These are phyloP conservation scores for Coemansia sp. DNA, from an alignment of 192 early-diverging fungal genomes.

Conservation along the genomic window DNA sequence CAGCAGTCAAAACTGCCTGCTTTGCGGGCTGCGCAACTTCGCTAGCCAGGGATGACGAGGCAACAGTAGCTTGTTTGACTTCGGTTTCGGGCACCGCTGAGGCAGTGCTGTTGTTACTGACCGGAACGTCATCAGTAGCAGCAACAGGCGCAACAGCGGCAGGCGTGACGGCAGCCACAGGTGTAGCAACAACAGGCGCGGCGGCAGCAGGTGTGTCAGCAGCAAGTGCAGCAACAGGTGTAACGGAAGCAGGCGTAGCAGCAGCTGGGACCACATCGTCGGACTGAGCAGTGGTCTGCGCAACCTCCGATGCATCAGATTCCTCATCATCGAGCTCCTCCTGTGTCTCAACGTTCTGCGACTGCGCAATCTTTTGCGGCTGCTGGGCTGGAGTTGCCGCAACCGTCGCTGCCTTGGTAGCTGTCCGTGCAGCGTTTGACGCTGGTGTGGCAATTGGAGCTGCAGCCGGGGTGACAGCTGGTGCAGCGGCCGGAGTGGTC, in stretches of 20 bases:
- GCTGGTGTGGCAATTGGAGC: not conserved
- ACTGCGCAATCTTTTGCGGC: slow-evolving; percentile 1
- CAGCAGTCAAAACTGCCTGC: not conserved
- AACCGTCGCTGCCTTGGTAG: not conserved
- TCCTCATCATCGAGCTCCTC: slow-evolving; percentile 15
- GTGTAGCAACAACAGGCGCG: not conserved
- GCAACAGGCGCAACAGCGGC: slow-evolving; percentile 3
- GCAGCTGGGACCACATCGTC: not conserved
- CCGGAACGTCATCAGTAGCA: slow-evolving; percentile 2
- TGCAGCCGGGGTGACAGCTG: not conserved
- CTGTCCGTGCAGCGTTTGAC: not conserved
- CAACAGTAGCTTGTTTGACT: slow-evolving; percentile 1
- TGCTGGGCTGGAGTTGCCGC: not conserved
- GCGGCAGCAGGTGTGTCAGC: slow-evolving; percentile 1
- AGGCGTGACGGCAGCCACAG: slow-evolving; percentile 7
- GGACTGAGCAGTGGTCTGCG: not conserved
- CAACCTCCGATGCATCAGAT: not conserved
- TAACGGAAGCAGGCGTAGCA: not conserved
- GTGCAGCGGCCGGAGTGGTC: not conserved
- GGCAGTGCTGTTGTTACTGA: not conserved
- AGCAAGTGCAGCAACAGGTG: slow-evolving; percentile 3
- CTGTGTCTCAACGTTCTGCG: not conserved
- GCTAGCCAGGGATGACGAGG: not conserved
- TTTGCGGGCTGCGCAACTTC: not conserved
- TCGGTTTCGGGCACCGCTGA: not conserved